Evolutionary conservation across 352 stramenopile genomes (phyloP), one percentile per base, ranked within the genome.

Genomic region (Phytophthora palmivora): DNA sequence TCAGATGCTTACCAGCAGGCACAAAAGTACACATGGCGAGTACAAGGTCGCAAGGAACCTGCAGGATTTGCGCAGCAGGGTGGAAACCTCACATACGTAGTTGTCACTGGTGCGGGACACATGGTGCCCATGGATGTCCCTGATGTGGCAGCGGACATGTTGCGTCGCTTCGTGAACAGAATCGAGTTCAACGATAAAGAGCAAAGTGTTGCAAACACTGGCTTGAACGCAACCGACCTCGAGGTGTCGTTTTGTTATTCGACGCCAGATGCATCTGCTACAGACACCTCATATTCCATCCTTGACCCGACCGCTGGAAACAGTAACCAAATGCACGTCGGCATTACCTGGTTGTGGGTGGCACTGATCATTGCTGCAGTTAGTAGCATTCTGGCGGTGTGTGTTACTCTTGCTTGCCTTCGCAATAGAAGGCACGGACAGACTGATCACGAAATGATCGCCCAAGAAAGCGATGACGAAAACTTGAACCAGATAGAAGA

Each of bases 81-180:
- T 61, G 84, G 94, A 32, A 97, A 98, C 69, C 64, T 99, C 36
- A 92, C 84, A n/a, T 98, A 97, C 71, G 53, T 98, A 4, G 92
- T 99, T 53, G 88, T 98, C 32, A 61, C 88, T 34, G 83, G 95
- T 37, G 82, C 91, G 1, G 92, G 95, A 1, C 96, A 99, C 77
- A 98, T 99, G 93, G 95, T 98, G 30, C 95, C 96, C 2, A 89
- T 98, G 78, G 88, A 98, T 72, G 81, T 92, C 8, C 96, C 96
- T 1, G 85, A 90, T 41, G 79, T 95, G 19, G 88, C 92, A 10
- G 78, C 97, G 41, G 88, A 96, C 39, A 97, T 99, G 91, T 72
- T 98, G 21, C 76, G 55, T 57, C 87, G 82, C 28, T 98, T 98
- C 43, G 56, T 98, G 16, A 67, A 74, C 24, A 61, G 54, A 32